Conservation (phyloP, 495 filamentous ascomycete species). For the Penicillium alfredii region DNA sequence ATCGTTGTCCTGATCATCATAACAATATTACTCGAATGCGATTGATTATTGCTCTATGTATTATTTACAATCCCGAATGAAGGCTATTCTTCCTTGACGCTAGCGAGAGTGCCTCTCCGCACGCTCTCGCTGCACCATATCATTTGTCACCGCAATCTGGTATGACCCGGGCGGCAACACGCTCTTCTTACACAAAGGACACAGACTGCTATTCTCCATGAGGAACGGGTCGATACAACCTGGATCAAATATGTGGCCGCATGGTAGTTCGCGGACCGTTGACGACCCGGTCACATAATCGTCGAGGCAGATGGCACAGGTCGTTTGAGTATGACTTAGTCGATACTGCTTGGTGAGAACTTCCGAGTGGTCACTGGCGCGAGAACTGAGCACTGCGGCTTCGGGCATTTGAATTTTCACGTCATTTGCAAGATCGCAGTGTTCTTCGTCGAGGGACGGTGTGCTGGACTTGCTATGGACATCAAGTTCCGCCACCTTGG, state of each 20-base stretch:
- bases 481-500: conserved; percentile 7
- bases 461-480: conserved; percentile 3
- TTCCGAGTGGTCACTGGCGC: neutral
- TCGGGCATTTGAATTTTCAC: conserved; percentile 13
- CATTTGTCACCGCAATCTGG: conserved; percentile 66
- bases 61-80: too few relatives aligned
- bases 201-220: conserved; percentile 63
- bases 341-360: conserved; percentile 11
- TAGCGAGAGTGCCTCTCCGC: conserved; percentile 14
- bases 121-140: conserved; percentile 71
- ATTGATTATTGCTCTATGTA: too few relatives aligned
- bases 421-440: neutral
- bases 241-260: conserved; percentile 86
- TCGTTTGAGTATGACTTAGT: conserved; percentile 41
- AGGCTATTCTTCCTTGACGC: too few relatives aligned
- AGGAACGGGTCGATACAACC: conserved; percentile 83
- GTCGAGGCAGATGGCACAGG: conserved; percentile 81
- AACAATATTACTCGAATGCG: too few relatives aligned
- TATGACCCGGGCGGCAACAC: conserved; percentile 64
- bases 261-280: conserved; percentile 75
- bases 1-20: too few relatives aligned
- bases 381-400: conserved; percentile 13
- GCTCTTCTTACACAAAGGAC: conserved; percentile 79
- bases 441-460: conserved; percentile 4
- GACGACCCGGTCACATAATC: conserved; percentile 63